These are phyloP conservation scores for Maudiozyma turicensis DNA, from an alignment of 805 yeast genomes.

Conservation along the genomic window DNA sequence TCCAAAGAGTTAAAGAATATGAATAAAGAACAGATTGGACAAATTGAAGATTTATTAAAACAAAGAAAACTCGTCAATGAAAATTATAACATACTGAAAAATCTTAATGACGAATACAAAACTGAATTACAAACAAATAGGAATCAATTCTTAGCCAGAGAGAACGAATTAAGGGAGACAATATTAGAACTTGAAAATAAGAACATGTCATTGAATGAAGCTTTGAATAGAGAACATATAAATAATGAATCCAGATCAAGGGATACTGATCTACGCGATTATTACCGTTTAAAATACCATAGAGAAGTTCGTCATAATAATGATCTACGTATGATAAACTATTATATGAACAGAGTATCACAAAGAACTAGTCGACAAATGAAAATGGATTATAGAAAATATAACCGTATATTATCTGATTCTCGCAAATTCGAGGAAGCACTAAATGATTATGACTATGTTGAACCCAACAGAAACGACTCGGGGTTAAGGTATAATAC, in stretches of 20 bases:
- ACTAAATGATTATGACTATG: conserved; percentile 1
- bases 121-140: not conserved
- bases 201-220: not conserved
- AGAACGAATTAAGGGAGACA: conserved; percentile 1
- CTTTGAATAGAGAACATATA: conserved; percentile 1
- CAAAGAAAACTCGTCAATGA: conserved; percentile 1
- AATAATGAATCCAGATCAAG: conserved; percentile 2
- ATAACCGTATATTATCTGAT: conserved; percentile 16
- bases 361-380: conserved; percentile 24
- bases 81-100: conserved; percentile 1
- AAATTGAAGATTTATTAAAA: conserved; percentile 1
- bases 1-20: conserved; percentile 1
- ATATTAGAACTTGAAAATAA: not conserved
- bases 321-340: conserved; percentile 25
- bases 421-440: conserved; percentile 1
- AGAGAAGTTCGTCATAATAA: conserved; percentile 26
- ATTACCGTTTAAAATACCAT: conserved; percentile 24
- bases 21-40: conserved; percentile 1
- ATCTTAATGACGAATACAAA: not conserved
- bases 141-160: not conserved
- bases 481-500: not conserved
- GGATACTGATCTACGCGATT: conserved; percentile 20
- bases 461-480: not conserved
- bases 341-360: conserved; percentile 25
- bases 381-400: conserved; percentile 21